These are phyloP conservation scores for Acanthamoeba triangularis DNA, from an alignment of 208 protist genomes.

Conservation along the genomic window DNA sequence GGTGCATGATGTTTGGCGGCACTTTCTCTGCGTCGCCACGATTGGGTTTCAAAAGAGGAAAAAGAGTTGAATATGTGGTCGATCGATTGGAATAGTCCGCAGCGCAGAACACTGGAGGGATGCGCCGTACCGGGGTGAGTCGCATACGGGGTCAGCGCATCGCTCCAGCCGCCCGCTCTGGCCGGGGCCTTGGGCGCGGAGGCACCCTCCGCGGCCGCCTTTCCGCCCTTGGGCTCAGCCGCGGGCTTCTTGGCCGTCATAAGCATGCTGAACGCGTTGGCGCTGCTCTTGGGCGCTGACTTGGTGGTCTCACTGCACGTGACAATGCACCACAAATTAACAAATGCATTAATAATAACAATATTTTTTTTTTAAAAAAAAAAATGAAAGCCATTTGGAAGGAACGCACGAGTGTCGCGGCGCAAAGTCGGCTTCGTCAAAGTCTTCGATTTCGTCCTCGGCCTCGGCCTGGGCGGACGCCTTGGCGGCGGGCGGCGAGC, in stretches of 20 bases:
- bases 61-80: not conserved
- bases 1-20: constrained; percentile 4
- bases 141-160: not conserved
- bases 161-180: constrained; percentile 34
- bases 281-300: not conserved
- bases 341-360: not conserved
- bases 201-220: not conserved
- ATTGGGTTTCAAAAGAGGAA: too few relatives aligned
- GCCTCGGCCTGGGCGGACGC: too few relatives aligned
- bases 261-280: constrained; percentile 59
- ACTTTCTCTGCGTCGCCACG: not conserved
- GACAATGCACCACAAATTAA: not conserved
- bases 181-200: not conserved
- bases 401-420: not conserved
- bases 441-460: constrained; percentile 47
- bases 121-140: not conserved
- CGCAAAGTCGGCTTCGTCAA: not conserved
- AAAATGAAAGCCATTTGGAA: too few relatives aligned
- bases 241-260: not conserved
- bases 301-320: too few relatives aligned
- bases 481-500: not conserved
- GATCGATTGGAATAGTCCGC: too few relatives aligned
- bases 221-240: not conserved
- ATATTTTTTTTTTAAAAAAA: not conserved
- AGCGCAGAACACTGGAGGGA: not conserved